Evolutionary conservation across 768 basidiomycete genomes (phyloP).

Genomic region (Podaxis sp.): DNA sequence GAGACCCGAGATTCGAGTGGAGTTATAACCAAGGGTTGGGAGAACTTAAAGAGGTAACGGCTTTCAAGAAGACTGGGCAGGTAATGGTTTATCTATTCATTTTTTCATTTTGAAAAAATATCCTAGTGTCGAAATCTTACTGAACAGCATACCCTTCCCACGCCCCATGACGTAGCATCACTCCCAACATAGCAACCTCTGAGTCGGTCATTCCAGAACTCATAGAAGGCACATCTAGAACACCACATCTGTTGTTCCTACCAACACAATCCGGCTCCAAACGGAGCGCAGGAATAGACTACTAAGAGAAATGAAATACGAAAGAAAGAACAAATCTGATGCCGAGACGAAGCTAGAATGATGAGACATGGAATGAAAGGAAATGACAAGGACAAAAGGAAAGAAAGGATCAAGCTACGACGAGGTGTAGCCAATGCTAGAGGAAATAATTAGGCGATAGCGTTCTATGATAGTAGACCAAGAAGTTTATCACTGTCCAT

Average conservation of each 20-base stretch:
- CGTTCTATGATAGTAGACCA: conserved; percentile 47
- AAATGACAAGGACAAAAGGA: conserved; percentile 12
- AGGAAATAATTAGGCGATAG: conserved; percentile 9
- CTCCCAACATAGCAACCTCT: neutral
- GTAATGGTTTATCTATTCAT: neutral
- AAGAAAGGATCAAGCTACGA: conserved; percentile 11
- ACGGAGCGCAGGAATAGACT: conserved; percentile 3
- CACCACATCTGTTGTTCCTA: conserved; percentile 6
- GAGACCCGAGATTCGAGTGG: neutral
- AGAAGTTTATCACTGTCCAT: conserved; percentile 57
- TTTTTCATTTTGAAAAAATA: neutral
- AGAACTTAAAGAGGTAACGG: neutral
- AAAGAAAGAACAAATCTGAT: conserved; percentile 1
- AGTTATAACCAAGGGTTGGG: neutral
- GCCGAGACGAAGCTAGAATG: conserved; percentile 1
- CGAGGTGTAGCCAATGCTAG: conserved; percentile 9
- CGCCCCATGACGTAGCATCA: neutral
- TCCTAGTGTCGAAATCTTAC: neutral
- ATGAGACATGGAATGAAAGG: neutral
- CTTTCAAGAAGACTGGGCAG: neutral
- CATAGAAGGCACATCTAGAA: neutral
- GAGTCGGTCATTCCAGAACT: neutral
- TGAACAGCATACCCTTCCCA: neutral
- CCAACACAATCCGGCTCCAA: conserved; percentile 1
- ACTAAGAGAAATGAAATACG: neutral